These are phyloP conservation scores for Murraya paniculata DNA, from an alignment of 345 rosid genomes.

Conservation along the genomic window DNA sequence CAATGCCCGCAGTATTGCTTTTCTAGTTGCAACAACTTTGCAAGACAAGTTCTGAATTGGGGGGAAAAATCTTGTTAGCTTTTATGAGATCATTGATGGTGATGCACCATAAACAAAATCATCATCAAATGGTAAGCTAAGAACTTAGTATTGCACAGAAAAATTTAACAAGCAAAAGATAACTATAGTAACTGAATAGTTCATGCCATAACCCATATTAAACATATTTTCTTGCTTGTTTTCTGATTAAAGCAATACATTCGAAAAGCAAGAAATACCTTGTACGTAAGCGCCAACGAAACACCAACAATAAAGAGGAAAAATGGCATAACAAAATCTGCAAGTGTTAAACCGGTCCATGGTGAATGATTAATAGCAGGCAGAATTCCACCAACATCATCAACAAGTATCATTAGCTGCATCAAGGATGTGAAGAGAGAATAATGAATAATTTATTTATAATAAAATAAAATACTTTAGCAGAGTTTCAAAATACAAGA, in stretches of 20 bases:
- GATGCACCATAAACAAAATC: not conserved
- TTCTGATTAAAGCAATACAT: conserved; percentile 3
- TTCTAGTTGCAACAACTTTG: conserved; percentile 58
- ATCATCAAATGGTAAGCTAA: not conserved
- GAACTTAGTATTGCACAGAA: not conserved
- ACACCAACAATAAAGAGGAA: conserved; percentile 89
- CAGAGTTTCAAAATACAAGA: not conserved
- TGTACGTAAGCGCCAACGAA: conserved; percentile 69
- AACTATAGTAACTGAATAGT: not conserved
- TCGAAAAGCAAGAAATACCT: conserved; percentile 41
- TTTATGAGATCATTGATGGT: not conserved
- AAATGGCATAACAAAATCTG: conserved; percentile 94
- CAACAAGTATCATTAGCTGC: conserved; percentile 94
- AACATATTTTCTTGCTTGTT: not conserved
- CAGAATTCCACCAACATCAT: conserved; percentile 73
- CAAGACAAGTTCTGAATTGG: conserved; percentile 47
- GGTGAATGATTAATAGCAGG: conserved; percentile 89
- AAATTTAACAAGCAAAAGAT: not conserved
- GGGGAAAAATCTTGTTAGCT: conserved; percentile 3
- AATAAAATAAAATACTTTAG: not conserved
- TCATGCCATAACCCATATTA: not conserved
- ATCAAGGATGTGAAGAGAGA: not conserved
- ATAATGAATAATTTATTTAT: not conserved
- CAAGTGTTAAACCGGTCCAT: conserved; percentile 84
- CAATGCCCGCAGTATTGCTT: conserved; percentile 52